Conservation (phyloP, 371 early-diverging fungal species). For the Rhizomucor miehei region DNA sequence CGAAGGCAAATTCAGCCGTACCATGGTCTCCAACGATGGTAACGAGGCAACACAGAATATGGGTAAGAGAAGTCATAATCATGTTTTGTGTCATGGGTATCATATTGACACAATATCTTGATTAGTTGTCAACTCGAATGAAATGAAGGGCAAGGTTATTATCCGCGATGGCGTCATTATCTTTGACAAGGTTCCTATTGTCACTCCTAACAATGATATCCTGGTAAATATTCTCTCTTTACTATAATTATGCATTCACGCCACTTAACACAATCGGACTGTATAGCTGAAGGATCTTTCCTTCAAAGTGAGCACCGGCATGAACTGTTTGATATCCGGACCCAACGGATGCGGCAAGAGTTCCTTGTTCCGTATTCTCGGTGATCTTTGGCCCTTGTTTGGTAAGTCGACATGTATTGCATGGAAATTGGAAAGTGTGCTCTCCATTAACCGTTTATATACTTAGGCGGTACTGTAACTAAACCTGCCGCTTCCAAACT, state of each 20-base stretch:
- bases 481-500: conserved; percentile 79
- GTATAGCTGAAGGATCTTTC: conserved; percentile 62
- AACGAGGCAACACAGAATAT: conserved; percentile 26
- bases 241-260: background rate
- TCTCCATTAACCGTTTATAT: background rate
- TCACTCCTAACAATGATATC: conserved; percentile 92
- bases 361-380: conserved; percentile 91
- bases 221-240: conserved; percentile 48
- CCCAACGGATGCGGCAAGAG: conserved; percentile 93
- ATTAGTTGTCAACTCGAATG: conserved; percentile 43
- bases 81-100: background rate
- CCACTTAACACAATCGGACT: background rate
- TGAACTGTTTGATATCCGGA: conserved; percentile 86
- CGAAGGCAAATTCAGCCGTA: conserved; percentile 62
- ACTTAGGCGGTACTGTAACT: conserved; percentile 69
- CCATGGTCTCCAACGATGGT: conserved; percentile 54
- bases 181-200: conserved; percentile 86
- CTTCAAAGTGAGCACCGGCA: conserved; percentile 83
- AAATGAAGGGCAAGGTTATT: conserved; percentile 60
- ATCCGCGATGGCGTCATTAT: conserved; percentile 71
- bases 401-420: conserved; percentile 24
- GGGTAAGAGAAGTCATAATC: conserved; percentile 12
- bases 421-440: background rate
- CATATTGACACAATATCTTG: background rate
- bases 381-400: conserved; percentile 87